A percentile compares a stretch with the other conserved stretches of the same genome.
These are phyloP conservation scores for Paxillus ammoniavirescens DNA, from an alignment of 768 basidiomycete genomes.

Conservation along the genomic window DNA sequence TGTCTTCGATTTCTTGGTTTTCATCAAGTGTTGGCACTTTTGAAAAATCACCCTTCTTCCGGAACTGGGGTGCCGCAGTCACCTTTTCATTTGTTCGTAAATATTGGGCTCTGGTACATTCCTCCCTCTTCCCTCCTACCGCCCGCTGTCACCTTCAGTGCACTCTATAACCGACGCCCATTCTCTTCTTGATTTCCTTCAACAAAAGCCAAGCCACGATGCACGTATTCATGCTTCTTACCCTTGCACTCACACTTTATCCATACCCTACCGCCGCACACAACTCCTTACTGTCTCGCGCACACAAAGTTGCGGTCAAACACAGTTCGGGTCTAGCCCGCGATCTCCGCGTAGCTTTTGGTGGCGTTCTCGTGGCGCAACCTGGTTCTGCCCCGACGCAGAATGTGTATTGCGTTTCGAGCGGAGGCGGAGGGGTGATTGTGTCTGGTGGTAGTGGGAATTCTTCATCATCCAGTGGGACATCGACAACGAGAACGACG, in stretches of 20 bases:
- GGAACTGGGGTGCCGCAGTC: constrained; percentile 10
- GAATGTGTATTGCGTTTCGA: constrained; percentile 37
- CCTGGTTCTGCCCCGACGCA: constrained; percentile 28
- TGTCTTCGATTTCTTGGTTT: constrained; percentile 14
- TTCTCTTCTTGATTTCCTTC: constrained; percentile 1
- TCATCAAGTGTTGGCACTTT: constrained; percentile 15
- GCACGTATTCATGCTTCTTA: constrained; percentile 27
- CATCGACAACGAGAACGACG: constrained; percentile 14
- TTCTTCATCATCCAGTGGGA: constrained; percentile 24
- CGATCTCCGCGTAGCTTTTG: constrained; percentile 68
- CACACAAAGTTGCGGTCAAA: constrained; percentile 54
- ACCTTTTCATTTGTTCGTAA: constrained; percentile 17
- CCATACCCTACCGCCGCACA: constrained; percentile 21
- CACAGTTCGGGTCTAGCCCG: constrained; percentile 62
- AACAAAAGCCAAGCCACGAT: constrained; percentile 16
- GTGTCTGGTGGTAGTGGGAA: constrained; percentile 16
- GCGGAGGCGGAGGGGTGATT: constrained; percentile 17
- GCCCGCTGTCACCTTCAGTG: not conserved
- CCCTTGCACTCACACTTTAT: constrained; percentile 29
- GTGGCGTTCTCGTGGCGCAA: constrained; percentile 48
- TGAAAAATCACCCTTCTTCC: not conserved
- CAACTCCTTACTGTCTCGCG: constrained; percentile 37
- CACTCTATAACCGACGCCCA: not conserved
- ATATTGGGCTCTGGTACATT: not conserved
- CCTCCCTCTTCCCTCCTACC: not conserved